Percentiles rank a stretch among this genome's conserved stretches.
These are phyloP conservation scores for Irpex sp. DNA, from an alignment of 1,284 basidiomycete species.

Conservation along the genomic window DNA sequence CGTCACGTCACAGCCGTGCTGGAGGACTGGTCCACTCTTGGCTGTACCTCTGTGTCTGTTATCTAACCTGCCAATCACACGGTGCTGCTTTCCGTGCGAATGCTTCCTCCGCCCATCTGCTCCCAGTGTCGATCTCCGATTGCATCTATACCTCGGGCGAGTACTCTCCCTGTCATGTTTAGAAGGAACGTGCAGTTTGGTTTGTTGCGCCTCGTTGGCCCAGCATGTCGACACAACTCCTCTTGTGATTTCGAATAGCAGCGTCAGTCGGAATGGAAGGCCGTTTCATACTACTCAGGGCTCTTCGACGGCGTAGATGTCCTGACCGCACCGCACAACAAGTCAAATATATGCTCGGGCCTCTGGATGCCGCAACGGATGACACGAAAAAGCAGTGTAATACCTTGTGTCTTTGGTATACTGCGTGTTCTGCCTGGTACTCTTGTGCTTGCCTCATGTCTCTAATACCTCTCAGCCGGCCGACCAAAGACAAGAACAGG, in stretches of 20 bases:
- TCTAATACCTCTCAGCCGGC: not conserved
- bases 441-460: slow-evolving; percentile 4
- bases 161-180: not conserved
- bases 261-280: not conserved
- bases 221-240: not conserved
- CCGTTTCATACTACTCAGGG: not conserved
- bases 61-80: not conserved
- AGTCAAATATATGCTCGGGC: too few relatives aligned
- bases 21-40: not conserved
- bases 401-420: not conserved
- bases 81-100: not conserved
- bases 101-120: not conserved
- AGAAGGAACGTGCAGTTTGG: not conserved
- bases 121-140: not conserved
- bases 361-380: not conserved
- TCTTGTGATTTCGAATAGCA: not conserved
- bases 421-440: not conserved
- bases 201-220: not conserved
- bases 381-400: not conserved
- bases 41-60: not conserved
- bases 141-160: not conserved
- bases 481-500: not conserved
- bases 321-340: not conserved
- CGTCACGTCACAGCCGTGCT: not conserved
- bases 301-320: not conserved